These are phyloP conservation scores for Aspergillus uvarum DNA, from an alignment of 2,329 filamentous ascomycete species.

Conservation along the genomic window DNA sequence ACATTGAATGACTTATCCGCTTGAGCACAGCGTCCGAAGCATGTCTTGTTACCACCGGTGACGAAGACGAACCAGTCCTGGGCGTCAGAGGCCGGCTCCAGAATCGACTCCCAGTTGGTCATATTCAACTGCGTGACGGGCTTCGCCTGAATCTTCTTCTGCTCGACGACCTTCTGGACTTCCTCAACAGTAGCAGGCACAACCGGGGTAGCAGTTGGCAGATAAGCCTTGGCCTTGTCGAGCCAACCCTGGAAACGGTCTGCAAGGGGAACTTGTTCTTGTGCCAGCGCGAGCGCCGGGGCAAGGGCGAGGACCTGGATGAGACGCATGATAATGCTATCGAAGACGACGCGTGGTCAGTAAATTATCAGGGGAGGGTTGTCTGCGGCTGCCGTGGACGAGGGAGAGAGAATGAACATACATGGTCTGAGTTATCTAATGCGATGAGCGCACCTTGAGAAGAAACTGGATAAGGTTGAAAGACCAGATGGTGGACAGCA, in stretches of 20 bases:
- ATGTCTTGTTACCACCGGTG: slow-evolving; percentile 65
- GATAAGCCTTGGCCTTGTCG: slow-evolving; percentile 54
- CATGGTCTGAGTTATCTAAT: slow-evolving; percentile 16
- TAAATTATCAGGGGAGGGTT: slow-evolving; percentile 1
- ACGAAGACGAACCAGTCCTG: slow-evolving; percentile 61
- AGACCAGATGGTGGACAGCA: slow-evolving; percentile 28
- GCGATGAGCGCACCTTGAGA: slow-evolving; percentile 22
- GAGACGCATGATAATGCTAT: slow-evolving; percentile 51
- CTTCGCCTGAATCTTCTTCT: slow-evolving; percentile 49
- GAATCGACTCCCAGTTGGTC: slow-evolving; percentile 57
- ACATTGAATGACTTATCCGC: slow-evolving; percentile 56
- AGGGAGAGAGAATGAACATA: slow-evolving; percentile 14
- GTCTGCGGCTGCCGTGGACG: not conserved
- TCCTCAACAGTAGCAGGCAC: slow-evolving; percentile 24
- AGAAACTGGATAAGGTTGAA: slow-evolving; percentile 8
- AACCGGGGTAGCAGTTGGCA: slow-evolving; percentile 50
- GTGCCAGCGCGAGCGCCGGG: slow-evolving; percentile 53
- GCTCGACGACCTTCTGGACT: slow-evolving; percentile 44
- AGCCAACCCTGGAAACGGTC: slow-evolving; percentile 50
- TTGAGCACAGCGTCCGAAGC: slow-evolving; percentile 58
- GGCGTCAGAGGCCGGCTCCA: slow-evolving; percentile 45
- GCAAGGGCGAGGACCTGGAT: slow-evolving; percentile 51
- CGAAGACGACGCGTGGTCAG: slow-evolving; percentile 23
- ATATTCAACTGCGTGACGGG: slow-evolving; percentile 55
- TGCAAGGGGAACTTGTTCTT: slow-evolving; percentile 57